Percentiles rank a stretch among this genome's conserved stretches.
Conservation (phyloP, 768 basidiomycete genomes). For the Psilocybe subaeruginosa region DNA sequence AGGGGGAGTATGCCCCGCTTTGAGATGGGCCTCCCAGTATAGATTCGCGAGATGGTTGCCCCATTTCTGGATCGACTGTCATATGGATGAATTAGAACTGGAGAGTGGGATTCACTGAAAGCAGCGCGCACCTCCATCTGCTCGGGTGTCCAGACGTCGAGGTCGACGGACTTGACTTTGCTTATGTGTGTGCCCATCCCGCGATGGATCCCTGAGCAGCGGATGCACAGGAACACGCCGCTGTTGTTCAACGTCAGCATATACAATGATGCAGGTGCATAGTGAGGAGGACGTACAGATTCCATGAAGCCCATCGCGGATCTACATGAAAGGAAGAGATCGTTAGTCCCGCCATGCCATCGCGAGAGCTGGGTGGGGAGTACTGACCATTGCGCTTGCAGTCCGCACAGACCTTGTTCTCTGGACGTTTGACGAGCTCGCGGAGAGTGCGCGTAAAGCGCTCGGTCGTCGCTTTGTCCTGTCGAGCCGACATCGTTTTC, state of each 20-base stretch:
- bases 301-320: constrained; percentile 98
- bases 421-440: constrained; percentile 85
- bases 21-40: constrained; percentile 98
- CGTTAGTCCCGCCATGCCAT: background rate
- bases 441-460: constrained; percentile 76
- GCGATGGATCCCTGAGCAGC: constrained; percentile 96
- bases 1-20: constrained; percentile 87
- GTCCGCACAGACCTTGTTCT: constrained; percentile 95
- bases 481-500: constrained; percentile 26
- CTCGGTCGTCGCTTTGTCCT: constrained; percentile 89
- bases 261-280: background rate
- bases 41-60: constrained; percentile 91
- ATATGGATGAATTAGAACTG: no score
- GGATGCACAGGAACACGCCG: constrained; percentile 93
- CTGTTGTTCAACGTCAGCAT: constrained; percentile 36
- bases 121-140: constrained; percentile 83
- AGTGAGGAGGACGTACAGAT: constrained; percentile 59
- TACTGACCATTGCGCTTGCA: constrained; percentile 92
- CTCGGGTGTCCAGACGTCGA: constrained; percentile 97
- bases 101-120: background rate
- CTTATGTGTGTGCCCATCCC: constrained; percentile 99
- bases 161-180: constrained; percentile 95
- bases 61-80: constrained; percentile 87
- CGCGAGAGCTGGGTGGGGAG: background rate
- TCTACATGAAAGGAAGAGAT: constrained; percentile 47